These are phyloP conservation scores for Centaurea solstitialis DNA, from an alignment of 129 eudicot genomes.

Conservation along the genomic window DNA sequence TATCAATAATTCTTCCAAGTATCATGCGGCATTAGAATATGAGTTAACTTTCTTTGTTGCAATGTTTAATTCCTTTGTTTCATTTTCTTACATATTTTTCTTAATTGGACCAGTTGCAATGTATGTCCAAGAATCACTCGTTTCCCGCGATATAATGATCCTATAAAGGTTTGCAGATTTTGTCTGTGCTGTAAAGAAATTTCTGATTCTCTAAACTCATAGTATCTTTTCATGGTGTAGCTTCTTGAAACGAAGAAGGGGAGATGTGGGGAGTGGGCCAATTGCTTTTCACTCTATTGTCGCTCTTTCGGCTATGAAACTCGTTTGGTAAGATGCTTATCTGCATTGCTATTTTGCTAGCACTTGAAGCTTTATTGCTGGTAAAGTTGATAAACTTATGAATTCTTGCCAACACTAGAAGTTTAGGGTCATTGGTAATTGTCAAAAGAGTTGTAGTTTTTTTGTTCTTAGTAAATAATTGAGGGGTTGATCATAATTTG, in stretches of 20 bases:
- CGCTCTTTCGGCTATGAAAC: conserved; percentile 90
- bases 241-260: conserved; percentile 97
- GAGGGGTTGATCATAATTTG: neutral
- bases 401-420: neutral
- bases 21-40: neutral
- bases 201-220: conserved; percentile 12
- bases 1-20: conserved; percentile 1
- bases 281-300: conserved; percentile 95
- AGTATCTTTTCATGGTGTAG: conserved; percentile 45
- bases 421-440: conserved; percentile 13
- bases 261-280: conserved; percentile 99
- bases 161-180: conserved; percentile 62
- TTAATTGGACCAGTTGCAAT: conserved; percentile 60
- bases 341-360: conserved; percentile 8
- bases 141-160: conserved; percentile 93
- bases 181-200: conserved; percentile 11
- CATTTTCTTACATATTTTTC: neutral
- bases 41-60: neutral
- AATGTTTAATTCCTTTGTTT: neutral
- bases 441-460: neutral
- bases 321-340: conserved; percentile 70
- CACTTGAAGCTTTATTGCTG: conserved; percentile 1
- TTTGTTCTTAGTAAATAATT: neutral
- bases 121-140: conserved; percentile 74
- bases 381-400: neutral